Base-by-base conservation (phyloP, 306 rosid species). In the Corylus heterophylla region DNA sequence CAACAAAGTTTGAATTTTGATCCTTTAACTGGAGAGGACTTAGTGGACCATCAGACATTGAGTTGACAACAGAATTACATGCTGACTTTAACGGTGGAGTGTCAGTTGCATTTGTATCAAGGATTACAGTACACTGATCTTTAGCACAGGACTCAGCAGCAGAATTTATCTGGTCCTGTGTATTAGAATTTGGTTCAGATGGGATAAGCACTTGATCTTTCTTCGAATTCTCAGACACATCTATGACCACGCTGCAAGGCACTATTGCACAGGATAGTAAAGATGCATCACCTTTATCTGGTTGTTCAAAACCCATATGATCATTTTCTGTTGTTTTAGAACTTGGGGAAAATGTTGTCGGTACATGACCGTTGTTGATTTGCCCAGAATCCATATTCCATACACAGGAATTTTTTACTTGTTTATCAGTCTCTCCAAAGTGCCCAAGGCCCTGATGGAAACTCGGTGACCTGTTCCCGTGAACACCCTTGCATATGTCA, bases 401-500 rank as follows among this genome's bases (percentile, higher is more conserved):
- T 20, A 80, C 16, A 64, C 81, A 87, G 71, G 89, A 84, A 72
- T 75, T 74, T 58, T 81, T 77, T 39, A 78, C 81, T 79, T 81
- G 82, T 8, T 73, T 74, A 48, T 79, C 78, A 44, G 82, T 80
- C 78, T 85, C 86, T 45, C 73, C 78, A 44, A 87, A 73, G 77
- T 70, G 69, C 25, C 83, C 76, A 47, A 89, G 84, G 84, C 87
- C 87, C 76, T 84, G 83, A 76, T 80, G 80, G 82, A 84, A 83
- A 80, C 85, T 85, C 78, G 77, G 10, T 13, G 84, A 76, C 69
- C 81, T 74, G 63, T 83, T 87, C 73, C 74, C 62, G 25, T 69
- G 75, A 50, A 89, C 37, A 63, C 79, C 84, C 74, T 90, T 86
- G 29, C 84, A 80, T 39, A 78, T 50, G 45, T 75, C 71, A 71